Base-by-base conservation (phyloP, 164 flowering plant genomes). In the Nelumbo lutea region DNA sequence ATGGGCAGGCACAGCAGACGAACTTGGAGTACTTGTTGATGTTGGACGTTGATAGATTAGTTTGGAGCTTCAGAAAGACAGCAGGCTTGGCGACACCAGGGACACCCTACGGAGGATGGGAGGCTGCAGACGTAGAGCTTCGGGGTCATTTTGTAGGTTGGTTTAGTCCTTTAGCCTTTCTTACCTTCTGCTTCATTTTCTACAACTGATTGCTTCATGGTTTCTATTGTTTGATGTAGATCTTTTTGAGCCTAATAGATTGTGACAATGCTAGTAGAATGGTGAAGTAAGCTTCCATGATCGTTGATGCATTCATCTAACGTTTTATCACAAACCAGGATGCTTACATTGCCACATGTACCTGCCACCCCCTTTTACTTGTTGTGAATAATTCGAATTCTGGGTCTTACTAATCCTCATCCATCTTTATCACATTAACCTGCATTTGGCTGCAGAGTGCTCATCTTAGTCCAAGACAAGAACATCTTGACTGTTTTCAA, bases 61-160 rank as follows among this genome's bases (percentile, higher is more conserved):
- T 87, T 5, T 95, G 96, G 96, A 91, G 96, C 62, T 95, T 91
- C 65, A 74, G 97, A 70, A 86, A 91, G 65, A 91, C 89, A 0
- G 93, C 94, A 1, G 96, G 91, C 42, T 80, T 90, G 78, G 67
- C 78, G 3, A 87, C 90, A 0, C 83, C 82, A 0, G 93, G 96
- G 1, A 59, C 14, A 9, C 77, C 98, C 0, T 89, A 90, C 72
- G 90, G 86, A 42, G 98, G 98, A 0, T 95, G 97, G 98, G 98
- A 95, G 76, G 79, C 13, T 0, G 87, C 93, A 0, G 42, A 41
- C 40, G 4, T 1, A 11, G 91, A 95, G 84, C 96, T 95, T 71
- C 89, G 98, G 0, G 98, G 98, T 40, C 98, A 95, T 80, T 95
- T 95, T 76, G 96, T 91, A 14, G 97, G 98, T 89, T 51, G 64